Evolutionary conservation across 192 early-diverging fungal genomes (phyloP), one percentile per base, ranked within the genome.

Genomic region (Spizellomyces punctatus): DNA sequence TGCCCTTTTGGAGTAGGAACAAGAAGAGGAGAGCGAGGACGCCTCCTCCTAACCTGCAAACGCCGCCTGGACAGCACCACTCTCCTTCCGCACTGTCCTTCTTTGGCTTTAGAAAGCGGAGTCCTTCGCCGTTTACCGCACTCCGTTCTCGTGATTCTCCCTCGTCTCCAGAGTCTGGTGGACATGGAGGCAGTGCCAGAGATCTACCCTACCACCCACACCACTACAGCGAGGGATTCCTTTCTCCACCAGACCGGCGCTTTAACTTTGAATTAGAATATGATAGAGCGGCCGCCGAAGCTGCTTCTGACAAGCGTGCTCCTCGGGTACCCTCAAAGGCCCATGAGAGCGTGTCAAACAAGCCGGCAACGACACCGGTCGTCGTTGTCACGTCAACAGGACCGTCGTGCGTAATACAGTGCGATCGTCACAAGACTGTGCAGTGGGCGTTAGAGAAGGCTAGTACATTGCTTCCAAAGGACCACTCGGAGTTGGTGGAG

Each of bases 301-400:
- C 27, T 36, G 3, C 27, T 3, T 36, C 27, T 36, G 27, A 36
- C 27, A 36, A 36, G 27, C 27, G 27, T 36, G 27, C 27, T 36
- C 27, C 27, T 36, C 27, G 27, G 27, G 0, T 36, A 36, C 27
- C 27, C 27, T 0, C 27, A 36, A 36, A 36, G 27, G 0, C 27
- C 27, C 27, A 36, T 36, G 27, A 36, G 27, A 36, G 27, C 27
- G 27, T 36, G 27, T 36, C 27, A 36, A 36, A 36, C 27, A 36
- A 36, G 27, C 27, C 27, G 27, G 3, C 36, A 48, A 16, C 54
- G 56, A 46, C 43, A 45, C 41, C 55, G 8, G 43, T 71, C 9
- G 69, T 71, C 9, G 69, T 71, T 10, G 69, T 71, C 43, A 62
- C 69, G n/a, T 71, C 69, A 8, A 62, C 69, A n/a, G 69, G 69